Evolutionary conservation across 139 green algal species (phyloP).

Genomic region (Pycnococcus provasolii): DNA sequence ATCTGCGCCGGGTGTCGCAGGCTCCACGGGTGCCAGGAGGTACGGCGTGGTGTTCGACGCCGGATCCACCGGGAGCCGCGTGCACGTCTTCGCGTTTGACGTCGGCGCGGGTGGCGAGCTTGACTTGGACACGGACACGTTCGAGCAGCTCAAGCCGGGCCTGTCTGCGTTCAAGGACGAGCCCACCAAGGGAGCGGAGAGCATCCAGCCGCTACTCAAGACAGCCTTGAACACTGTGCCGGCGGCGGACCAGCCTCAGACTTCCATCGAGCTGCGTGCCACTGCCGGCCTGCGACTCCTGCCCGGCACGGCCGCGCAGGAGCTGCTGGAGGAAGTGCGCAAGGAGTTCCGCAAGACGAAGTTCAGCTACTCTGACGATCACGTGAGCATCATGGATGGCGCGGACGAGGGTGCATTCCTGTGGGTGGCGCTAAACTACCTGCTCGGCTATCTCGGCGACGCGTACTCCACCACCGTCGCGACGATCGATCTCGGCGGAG

Average conservation of each 20-base stretch:
- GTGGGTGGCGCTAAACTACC: conserved; percentile 97
- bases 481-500: conserved; percentile 76
- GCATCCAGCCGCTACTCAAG: conserved; percentile 68
- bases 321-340: conserved; percentile 67
- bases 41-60: conserved; percentile 92
- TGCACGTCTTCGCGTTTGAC: conserved; percentile 91
- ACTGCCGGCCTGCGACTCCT: conserved; percentile 91
- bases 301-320: conserved; percentile 65
- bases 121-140: conserved; percentile 67
- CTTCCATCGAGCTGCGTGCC: conserved; percentile 69
- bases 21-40: neutral
- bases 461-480: conserved; percentile 58
- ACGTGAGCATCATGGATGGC: conserved; percentile 58
- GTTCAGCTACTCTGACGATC: conserved; percentile 48
- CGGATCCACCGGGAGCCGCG: conserved; percentile 81
- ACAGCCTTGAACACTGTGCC: conserved; percentile 70
- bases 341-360: conserved; percentile 44
- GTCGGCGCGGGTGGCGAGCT: conserved; percentile 29
- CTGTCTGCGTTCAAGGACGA: conserved; percentile 68
- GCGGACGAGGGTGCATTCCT: conserved; percentile 88
- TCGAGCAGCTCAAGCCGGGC: conserved; percentile 86
- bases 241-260: conserved; percentile 42
- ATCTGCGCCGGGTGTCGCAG: neutral
- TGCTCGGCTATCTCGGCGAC: conserved; percentile 68
- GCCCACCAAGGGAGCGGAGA: conserved; percentile 58